Evolutionary conservation across 2,329 filamentous ascomycete species (phyloP).

Genomic region (Neofusicoccum sp.): DNA sequence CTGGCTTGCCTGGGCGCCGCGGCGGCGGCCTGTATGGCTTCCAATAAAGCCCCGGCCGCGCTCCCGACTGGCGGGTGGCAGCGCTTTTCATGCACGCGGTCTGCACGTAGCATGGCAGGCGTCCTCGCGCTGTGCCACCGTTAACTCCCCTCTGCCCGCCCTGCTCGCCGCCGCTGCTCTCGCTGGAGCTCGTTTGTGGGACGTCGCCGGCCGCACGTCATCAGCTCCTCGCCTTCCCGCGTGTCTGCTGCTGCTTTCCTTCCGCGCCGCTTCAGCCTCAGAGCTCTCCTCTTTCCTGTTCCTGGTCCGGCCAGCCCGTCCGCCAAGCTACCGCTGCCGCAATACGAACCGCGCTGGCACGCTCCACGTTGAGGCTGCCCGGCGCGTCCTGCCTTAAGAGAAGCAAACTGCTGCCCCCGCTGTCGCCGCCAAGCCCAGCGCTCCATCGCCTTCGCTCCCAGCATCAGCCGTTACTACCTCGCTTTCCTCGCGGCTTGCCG

Average conservation of each 20-base stretch:
- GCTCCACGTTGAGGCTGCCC: slow-evolving; percentile 15
- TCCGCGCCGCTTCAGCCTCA: slow-evolving; percentile 1
- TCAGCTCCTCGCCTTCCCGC: slow-evolving; percentile 1
- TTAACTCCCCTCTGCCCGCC: background rate
- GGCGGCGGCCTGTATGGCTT: background rate
- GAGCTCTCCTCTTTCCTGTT: slow-evolving; percentile 16
- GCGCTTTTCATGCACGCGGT: slow-evolving; percentile 2
- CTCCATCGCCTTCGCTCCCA: background rate
- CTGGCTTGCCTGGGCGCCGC: background rate
- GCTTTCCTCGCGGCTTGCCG: background rate
- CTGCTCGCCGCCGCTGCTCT: background rate
- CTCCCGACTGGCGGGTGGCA: background rate
- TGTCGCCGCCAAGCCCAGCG: slow-evolving; percentile 3
- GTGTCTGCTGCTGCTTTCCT: background rate
- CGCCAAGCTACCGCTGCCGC: slow-evolving; percentile 10
- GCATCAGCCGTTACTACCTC: background rate
- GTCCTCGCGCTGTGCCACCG: slow-evolving; percentile 1
- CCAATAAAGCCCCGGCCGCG: slow-evolving; percentile 6
- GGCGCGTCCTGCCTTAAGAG: slow-evolving; percentile 16
- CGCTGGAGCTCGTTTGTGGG: slow-evolving; percentile 1
- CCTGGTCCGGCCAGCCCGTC: slow-evolving; percentile 12
- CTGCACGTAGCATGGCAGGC: slow-evolving; percentile 4
- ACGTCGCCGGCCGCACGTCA: slow-evolving; percentile 16
- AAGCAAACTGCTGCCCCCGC: slow-evolving; percentile 12
- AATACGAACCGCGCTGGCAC: slow-evolving; percentile 15